A percentile compares a stretch with the other conserved stretches of the same genome.
phyloP scores from a whole-genome alignment of 345 rosid species.

The Citrus mangshanensis region DNA sequence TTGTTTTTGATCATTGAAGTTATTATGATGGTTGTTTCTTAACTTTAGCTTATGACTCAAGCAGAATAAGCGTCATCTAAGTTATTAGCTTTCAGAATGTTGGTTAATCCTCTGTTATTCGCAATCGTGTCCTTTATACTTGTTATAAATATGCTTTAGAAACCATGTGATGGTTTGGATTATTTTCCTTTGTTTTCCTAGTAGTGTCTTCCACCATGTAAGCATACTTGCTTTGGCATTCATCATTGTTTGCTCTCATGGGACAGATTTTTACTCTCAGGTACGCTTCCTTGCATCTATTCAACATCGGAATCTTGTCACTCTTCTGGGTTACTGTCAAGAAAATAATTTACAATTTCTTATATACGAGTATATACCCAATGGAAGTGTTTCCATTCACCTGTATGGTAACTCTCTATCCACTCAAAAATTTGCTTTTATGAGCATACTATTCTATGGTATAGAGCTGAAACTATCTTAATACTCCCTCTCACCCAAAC shows the following conservation, averaged over 20 bases:
- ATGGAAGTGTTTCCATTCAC: conserved; percentile 97
- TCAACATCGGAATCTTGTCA: conserved; percentile 80
- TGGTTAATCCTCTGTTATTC: neutral
- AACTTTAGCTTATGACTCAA: conserved; percentile 1
- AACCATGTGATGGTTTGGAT: conserved; percentile 1
- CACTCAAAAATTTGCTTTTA: conserved; percentile 19
- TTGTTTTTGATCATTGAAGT: neutral
- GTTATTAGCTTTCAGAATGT: neutral
- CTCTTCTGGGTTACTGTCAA: conserved; percentile 91
- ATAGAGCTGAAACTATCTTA: neutral
- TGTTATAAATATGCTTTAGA: neutral
- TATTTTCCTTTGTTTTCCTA: neutral
- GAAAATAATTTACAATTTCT: conserved; percentile 77
- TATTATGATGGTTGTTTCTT: neutral
- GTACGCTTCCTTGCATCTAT: conserved; percentile 82
- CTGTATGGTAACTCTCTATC: conserved; percentile 92
- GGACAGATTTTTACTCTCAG: conserved; percentile 34
- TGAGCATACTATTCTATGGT: neutral
- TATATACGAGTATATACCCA: conserved; percentile 83
- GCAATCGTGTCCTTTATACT: neutral
- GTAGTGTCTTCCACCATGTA: neutral
- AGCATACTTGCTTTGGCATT: conserved; percentile 5
- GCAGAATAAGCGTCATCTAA: neutral
- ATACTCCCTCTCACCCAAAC: neutral
- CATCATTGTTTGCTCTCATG: conserved; percentile 17